Percentiles rank a stretch among this genome's conserved stretches.
phyloP scores from a whole-genome alignment of 2,329 filamentous ascomycete species.

The Penicillium verrucosum region DNA sequence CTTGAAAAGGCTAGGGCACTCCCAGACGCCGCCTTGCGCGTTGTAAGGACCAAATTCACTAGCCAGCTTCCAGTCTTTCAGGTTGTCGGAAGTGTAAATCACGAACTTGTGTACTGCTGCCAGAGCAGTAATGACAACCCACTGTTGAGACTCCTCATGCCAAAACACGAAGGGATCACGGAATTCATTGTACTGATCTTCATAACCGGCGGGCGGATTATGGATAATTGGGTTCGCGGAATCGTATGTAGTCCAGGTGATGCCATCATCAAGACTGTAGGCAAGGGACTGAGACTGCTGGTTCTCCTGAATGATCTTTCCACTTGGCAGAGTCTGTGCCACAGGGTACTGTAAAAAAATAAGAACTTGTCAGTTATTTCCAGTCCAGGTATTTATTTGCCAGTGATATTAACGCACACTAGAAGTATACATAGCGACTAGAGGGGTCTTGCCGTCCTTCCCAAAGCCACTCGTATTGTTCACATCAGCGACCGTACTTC shows the following conservation, averaged over 20 bases:
- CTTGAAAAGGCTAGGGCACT: not conserved
- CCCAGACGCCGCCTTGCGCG: not conserved
- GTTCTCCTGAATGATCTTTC: not conserved
- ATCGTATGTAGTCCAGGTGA: not conserved
- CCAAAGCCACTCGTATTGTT: not conserved
- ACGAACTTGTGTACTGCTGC: not conserved
- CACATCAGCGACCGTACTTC: not conserved
- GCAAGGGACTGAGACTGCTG: not conserved
- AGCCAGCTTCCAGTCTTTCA: not conserved
- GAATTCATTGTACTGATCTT: not conserved
- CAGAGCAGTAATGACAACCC: not conserved
- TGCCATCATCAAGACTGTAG: not conserved
- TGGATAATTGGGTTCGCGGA: not conserved
- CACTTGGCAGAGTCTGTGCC: not conserved
- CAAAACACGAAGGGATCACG: not conserved
- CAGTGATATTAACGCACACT: not conserved
- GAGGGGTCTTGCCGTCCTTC: not conserved
- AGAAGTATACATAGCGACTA: not conserved
- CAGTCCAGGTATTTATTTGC: not conserved
- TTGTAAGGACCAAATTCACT: not conserved
- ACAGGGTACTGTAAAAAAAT: not conserved
- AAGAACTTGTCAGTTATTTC: not conserved
- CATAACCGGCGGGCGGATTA: not conserved
- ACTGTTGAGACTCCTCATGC: not conserved
- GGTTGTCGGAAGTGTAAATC: not conserved